Evolutionary conservation across 1,284 basidiomycete species (phyloP).

Genomic region (Malassezia sp.): DNA sequence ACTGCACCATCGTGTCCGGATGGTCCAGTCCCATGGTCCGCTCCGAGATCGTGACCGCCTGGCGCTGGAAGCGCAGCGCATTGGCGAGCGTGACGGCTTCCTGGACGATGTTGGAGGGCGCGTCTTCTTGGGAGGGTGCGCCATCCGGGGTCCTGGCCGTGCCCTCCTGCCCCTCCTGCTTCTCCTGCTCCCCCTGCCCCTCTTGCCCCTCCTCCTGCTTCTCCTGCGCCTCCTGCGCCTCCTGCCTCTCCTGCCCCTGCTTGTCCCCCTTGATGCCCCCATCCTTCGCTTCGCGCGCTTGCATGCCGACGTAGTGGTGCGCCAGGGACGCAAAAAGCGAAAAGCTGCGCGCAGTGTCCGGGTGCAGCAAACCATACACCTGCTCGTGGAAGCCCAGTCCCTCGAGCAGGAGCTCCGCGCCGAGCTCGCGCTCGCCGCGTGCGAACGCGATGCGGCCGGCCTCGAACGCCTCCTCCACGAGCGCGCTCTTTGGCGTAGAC

Average conservation of each 20-base stretch:
- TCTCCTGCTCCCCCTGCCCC: conserved; percentile 1
- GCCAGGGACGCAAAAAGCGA: conserved; percentile 51
- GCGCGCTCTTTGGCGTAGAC: conserved; percentile 49
- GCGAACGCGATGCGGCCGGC: conserved; percentile 51
- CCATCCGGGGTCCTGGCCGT: too few species aligned
- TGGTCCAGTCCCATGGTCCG: conserved; percentile 53
- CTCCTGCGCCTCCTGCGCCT: conserved; percentile 6
- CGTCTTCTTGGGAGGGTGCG: too few species aligned
- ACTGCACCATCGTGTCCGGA: conserved; percentile 52
- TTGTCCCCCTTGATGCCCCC: conserved; percentile 25
- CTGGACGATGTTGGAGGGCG: conserved; percentile 20
- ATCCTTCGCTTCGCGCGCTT: conserved; percentile 23
- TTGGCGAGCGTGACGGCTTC: conserved; percentile 47
- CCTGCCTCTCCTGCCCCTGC: conserved; percentile 6
- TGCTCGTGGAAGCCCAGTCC: conserved; percentile 54
- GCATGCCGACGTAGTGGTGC: conserved; percentile 39
- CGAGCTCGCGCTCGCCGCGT: conserved; percentile 50
- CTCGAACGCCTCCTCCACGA: conserved; percentile 54
- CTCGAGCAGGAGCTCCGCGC: conserved; percentile 53
- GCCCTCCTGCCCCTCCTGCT: conserved; percentile 18
- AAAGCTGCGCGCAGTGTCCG: conserved; percentile 53
- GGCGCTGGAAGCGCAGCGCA: conserved; percentile 52
- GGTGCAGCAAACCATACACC: conserved; percentile 54
- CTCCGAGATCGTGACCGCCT: conserved; percentile 54
- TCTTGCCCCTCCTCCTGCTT: background rate